Evolutionary conservation across 2,329 filamentous ascomycete species (phyloP).

Genomic region (Amesomyces nigricolor): DNA sequence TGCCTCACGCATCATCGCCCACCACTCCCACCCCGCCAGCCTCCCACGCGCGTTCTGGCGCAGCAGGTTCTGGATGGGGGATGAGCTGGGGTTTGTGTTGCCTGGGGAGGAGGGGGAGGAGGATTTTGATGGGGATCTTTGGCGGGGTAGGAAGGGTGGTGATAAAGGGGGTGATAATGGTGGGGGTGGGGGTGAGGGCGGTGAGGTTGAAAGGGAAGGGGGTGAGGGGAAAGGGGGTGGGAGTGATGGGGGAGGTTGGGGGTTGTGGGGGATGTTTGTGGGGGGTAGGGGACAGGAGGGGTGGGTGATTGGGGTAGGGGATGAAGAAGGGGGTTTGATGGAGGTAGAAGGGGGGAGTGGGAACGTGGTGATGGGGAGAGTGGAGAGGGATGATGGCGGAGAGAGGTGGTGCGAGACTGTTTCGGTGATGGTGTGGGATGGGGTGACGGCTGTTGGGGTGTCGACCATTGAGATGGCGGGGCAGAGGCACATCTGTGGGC

Average conservation of each 20-base stretch:
- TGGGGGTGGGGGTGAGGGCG: constrained; percentile 5
- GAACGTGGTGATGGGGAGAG: neutral
- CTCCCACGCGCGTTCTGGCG: constrained; percentile 13
- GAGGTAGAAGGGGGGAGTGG: neutral
- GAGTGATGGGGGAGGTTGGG: constrained; percentile 17
- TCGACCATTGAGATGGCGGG: constrained; percentile 8
- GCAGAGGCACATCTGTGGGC: constrained; percentile 5
- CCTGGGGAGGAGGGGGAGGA: neutral
- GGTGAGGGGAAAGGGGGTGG: constrained; percentile 9
- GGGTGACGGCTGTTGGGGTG: constrained; percentile 2
- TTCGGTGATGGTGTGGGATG: neutral
- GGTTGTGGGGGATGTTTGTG: too few relatives aligned
- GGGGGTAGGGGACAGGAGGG: neutral
- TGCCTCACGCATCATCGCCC: constrained; percentile 1
- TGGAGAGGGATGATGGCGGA: neutral
- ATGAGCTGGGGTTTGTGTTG: constrained; percentile 16
- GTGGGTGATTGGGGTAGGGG: neutral
- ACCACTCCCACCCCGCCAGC: neutral
- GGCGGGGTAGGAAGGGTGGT: constrained; percentile 8
- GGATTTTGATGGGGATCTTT: neutral
- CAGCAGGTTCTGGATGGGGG: constrained; percentile 12
- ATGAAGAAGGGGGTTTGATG: neutral
- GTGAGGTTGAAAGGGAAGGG: neutral
- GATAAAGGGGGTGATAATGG: too few relatives aligned
- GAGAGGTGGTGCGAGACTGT: neutral